A percentile compares a stretch with the other conserved stretches of the same genome.
Conservation (phyloP, 2,329 filamentous ascomycete genomes). For the Cercospora janseana region DNA sequence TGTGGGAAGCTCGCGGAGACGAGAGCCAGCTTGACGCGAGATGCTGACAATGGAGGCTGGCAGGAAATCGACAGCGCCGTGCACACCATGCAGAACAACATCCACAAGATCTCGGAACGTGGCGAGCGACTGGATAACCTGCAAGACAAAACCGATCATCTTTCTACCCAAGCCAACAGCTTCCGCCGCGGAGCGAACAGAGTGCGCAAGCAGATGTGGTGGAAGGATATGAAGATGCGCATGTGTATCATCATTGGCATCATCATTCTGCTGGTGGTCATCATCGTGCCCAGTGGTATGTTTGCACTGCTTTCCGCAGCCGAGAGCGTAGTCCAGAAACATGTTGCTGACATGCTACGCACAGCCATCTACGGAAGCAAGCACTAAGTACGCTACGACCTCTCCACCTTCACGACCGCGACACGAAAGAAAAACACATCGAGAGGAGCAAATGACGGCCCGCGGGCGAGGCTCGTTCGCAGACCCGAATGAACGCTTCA, state of each 20-base stretch:
- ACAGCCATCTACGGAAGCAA: slow-evolving; percentile 29
- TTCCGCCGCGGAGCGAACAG: slow-evolving; percentile 96
- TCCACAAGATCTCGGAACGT: slow-evolving; percentile 93
- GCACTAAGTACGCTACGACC: slow-evolving; percentile 12
- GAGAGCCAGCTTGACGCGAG: slow-evolving; percentile 3
- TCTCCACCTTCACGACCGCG: slow-evolving; percentile 9
- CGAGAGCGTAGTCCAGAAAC: background rate
- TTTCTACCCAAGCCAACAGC: slow-evolving; percentile 87
- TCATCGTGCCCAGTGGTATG: slow-evolving; percentile 87
- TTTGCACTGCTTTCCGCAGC: background rate
- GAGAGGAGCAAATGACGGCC: slow-evolving; percentile 14
- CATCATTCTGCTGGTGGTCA: slow-evolving; percentile 86
- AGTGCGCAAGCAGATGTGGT: slow-evolving; percentile 95
- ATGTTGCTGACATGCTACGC: slow-evolving; percentile 12
- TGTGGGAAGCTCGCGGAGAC: slow-evolving; percentile 2
- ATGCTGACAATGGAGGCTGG: slow-evolving; percentile 17
- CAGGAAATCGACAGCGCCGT: slow-evolving; percentile 98
- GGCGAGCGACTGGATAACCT: slow-evolving; percentile 83
- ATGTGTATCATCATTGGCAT: slow-evolving; percentile 92
- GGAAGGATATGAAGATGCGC: slow-evolving; percentile 99
- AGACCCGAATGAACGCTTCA: background rate
- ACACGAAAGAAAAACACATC: slow-evolving; percentile 17
- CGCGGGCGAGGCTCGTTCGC: slow-evolving; percentile 11
- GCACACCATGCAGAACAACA: slow-evolving; percentile 93
- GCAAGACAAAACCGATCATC: slow-evolving; percentile 90